Base-by-base conservation (phyloP, 1,139 yeast genomes). In the Spencermartinsiella ligniputridi region DNA sequence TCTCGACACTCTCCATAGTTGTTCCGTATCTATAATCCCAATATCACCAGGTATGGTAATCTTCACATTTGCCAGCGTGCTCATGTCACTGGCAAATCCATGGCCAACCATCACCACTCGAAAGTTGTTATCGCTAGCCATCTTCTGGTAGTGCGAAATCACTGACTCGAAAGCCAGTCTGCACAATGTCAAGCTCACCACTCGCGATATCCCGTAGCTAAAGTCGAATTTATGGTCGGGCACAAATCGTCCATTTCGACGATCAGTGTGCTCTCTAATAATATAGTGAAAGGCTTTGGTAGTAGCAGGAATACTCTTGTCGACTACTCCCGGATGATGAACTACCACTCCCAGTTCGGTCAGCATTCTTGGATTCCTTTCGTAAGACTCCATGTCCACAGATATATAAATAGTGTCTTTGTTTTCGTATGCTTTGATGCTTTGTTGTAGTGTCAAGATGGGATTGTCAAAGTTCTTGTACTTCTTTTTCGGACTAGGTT, bases 301-400 rank as follows among this genome's bases (percentile, higher is more conserved):
- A 27, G 67, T 63, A 0, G 84, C 84, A 11, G 66, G 15, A 35
- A 34, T 32, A 19, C 46, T 41, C 21, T 51, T 54, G 50, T 24
- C 75, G 79, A 37, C 63, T 70, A 20, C 71, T 53, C 15, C 89
- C 87, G 50, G 42, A 33, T 82, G 86, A 56, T 76, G 81, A 4
- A 83, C 72, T 2, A 84, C 69, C 2, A 83, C 63, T 1, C 94
- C 94, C 40, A 83, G 71, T 58, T 83, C 94, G 0, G 86, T 81
- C 24, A 83, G 68, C 11, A 64, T 50, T 12, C 63, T 53, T 3
- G 64, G 66, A 47, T 71, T 60, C 15, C 63, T 55, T 55, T 83
- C 94, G 67, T 68, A 80, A 2, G 83, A 83, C 59, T 83, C 92
- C 8, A 81, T 69, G 60, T 83, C 92, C 18, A 83, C 62, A 16